A percentile compares a stretch with the other conserved stretches of the same genome.
These are phyloP conservation scores for Neurospora sp. DNA, from an alignment of 2,329 filamentous ascomycete genomes.

Conservation along the genomic window DNA sequence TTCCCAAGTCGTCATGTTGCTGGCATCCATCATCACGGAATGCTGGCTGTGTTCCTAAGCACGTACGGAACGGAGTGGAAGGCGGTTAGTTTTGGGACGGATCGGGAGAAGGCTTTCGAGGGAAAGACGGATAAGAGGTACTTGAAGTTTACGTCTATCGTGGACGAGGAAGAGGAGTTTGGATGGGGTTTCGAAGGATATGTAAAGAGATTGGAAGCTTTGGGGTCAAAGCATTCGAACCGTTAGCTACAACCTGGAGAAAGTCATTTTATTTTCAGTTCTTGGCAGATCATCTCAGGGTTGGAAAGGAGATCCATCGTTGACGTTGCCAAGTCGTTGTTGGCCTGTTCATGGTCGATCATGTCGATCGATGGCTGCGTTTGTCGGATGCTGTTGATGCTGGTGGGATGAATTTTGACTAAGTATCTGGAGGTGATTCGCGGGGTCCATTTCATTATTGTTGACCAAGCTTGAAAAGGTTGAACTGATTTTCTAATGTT, in stretches of 20 bases:
- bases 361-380: not conserved
- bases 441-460: not conserved
- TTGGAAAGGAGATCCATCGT: not conserved
- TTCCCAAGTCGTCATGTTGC: not conserved
- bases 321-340: not conserved
- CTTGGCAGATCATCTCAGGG: not conserved
- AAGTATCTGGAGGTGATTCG: not conserved
- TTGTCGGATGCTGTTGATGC: not conserved
- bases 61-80: constrained; percentile 12
- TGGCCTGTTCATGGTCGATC: not conserved
- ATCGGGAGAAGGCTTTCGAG: constrained; percentile 4
- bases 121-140: not conserved
- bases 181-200: too few species aligned
- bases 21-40: not conserved
- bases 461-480: not conserved
- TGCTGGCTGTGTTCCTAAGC: not conserved
- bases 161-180: not conserved
- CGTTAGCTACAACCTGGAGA: not conserved
- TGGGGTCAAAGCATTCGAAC: not conserved
- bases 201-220: too few species aligned
- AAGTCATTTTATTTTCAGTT: not conserved
- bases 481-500: not conserved
- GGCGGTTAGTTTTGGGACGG: constrained; percentile 12
- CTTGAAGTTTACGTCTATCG: not conserved
- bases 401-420: not conserved